Conservation (phyloP, 257 asterid genomes). For the Solanum sejunctum region DNA sequence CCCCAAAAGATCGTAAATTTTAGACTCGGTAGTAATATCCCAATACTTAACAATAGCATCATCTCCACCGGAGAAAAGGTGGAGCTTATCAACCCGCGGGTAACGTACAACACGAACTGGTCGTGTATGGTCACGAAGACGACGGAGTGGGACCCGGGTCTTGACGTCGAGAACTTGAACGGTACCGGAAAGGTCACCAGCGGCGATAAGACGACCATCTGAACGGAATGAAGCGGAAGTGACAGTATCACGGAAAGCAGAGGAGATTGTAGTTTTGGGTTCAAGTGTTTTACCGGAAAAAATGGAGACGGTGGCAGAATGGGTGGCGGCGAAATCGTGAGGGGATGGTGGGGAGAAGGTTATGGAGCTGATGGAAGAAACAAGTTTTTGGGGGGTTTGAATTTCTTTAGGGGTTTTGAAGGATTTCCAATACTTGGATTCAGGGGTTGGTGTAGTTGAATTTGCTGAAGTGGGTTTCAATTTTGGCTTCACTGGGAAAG, state of each 20-base stretch:
- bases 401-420: conserved; percentile 62
- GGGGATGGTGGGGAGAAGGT: conserved; percentile 59
- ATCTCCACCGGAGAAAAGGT: conserved; percentile 79
- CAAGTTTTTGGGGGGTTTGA: conserved; percentile 27
- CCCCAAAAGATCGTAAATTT: conserved; percentile 41
- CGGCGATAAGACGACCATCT: conserved; percentile 68
- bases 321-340: conserved; percentile 79
- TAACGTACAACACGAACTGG: conserved; percentile 52
- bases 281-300: conserved; percentile 50
- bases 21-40: conserved; percentile 65
- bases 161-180: conserved; percentile 67
- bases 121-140: conserved; percentile 58
- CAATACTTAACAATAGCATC: conserved; percentile 87
- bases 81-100: conserved; percentile 71
- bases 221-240: conserved; percentile 59
- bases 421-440: conserved; percentile 79
- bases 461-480: conserved; percentile 45
- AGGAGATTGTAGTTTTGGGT: conserved; percentile 35
- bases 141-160: conserved; percentile 48
- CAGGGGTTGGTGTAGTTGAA: conserved; percentile 42
- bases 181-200: conserved; percentile 63
- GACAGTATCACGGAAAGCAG: conserved; percentile 39
- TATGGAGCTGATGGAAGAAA: conserved; percentile 42
- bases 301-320: conserved; percentile 55
- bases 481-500: conserved; percentile 53